These are phyloP conservation scores for Elaeis guineensis DNA, from an alignment of 176 grass and related monocot genomes.

Conservation along the genomic window DNA sequence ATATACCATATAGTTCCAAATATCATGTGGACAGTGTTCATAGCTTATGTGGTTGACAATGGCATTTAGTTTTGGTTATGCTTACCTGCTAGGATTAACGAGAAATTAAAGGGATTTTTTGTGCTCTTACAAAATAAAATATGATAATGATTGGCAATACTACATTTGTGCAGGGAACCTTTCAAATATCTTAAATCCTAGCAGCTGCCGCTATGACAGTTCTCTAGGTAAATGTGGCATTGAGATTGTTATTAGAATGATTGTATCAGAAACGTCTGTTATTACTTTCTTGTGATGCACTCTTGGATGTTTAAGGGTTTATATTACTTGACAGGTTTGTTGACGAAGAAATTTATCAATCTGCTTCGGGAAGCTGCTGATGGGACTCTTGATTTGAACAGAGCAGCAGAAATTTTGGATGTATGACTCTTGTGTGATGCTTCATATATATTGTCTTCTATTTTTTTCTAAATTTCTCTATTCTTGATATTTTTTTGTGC, in stretches of 20 bases:
- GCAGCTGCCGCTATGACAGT: slow-evolving; percentile 72
- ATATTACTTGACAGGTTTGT: slow-evolving; percentile 43
- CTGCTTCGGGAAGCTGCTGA: slow-evolving; percentile 72
- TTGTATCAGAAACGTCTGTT: no score
- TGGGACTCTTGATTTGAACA: slow-evolving; percentile 93
- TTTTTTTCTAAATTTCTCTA: slow-evolving; percentile 1
- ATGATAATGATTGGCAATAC: slow-evolving; percentile 9
- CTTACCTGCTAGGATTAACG: no score
- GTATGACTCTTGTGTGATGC: slow-evolving; percentile 23
- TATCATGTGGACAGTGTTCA: no score
- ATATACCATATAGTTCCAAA: no score
- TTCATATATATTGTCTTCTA: slow-evolving; percentile 1
- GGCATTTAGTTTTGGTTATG: no score
- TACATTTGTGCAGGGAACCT: slow-evolving; percentile 31
- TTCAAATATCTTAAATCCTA: slow-evolving; percentile 4
- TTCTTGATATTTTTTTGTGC: background rate
- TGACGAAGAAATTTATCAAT: slow-evolving; percentile 88
- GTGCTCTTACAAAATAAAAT: slow-evolving; percentile 7
- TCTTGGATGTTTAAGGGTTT: no score
- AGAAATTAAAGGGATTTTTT: no score
- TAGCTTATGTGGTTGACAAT: no score
- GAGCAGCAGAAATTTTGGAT: slow-evolving; percentile 70
- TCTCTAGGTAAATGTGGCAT: slow-evolving; percentile 50
- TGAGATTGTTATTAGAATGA: no score
- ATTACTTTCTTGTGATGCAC: no score